Percentiles rank a stretch among this genome's conserved stretches.
Evolutionary conservation across 2,329 filamentous ascomycete genomes (phyloP).

Genomic region (Neospermospora avenae): DNA sequence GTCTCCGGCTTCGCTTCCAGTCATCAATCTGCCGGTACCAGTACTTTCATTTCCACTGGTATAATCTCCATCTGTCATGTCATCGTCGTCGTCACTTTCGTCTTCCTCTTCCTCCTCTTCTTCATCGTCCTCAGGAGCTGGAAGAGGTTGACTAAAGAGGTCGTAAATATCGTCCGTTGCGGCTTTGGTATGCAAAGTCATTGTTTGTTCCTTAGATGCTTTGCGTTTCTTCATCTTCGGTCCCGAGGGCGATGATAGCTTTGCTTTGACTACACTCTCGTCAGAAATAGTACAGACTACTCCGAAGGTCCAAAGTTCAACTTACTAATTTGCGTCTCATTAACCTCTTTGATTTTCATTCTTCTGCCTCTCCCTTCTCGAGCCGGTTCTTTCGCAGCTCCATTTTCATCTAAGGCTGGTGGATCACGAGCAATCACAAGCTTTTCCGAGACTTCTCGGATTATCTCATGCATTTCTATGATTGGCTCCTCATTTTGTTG

Average conservation of each 20-base stretch:
- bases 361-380: constrained; percentile 56
- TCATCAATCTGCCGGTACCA: constrained; percentile 68
- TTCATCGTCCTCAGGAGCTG: constrained; percentile 36
- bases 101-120: constrained; percentile 45
- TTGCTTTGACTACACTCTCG: constrained; percentile 71
- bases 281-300: constrained; percentile 32
- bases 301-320: constrained; percentile 16
- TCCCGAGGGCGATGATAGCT: constrained; percentile 84
- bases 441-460: constrained; percentile 35
- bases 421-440: constrained; percentile 35
- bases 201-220: constrained; percentile 74
- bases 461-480: constrained; percentile 22
- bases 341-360: constrained; percentile 79
- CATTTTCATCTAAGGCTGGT: constrained; percentile 57
- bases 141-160: constrained; percentile 86
- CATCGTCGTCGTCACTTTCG: constrained; percentile 60
- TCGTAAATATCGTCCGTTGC: constrained; percentile 97
- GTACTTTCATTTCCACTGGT: constrained; percentile 85
- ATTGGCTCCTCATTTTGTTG: constrained; percentile 16
- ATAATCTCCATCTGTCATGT: constrained; percentile 68
- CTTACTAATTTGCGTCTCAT: constrained; percentile 90
- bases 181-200: constrained; percentile 94
- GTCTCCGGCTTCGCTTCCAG: constrained; percentile 62
- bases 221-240: constrained; percentile 74
- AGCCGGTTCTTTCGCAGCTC: constrained; percentile 44